Evolutionary conservation across 495 filamentous ascomycete genomes (phyloP), one percentile per base, ranked within the genome.

Genomic region (Xylaria intraflava): DNA sequence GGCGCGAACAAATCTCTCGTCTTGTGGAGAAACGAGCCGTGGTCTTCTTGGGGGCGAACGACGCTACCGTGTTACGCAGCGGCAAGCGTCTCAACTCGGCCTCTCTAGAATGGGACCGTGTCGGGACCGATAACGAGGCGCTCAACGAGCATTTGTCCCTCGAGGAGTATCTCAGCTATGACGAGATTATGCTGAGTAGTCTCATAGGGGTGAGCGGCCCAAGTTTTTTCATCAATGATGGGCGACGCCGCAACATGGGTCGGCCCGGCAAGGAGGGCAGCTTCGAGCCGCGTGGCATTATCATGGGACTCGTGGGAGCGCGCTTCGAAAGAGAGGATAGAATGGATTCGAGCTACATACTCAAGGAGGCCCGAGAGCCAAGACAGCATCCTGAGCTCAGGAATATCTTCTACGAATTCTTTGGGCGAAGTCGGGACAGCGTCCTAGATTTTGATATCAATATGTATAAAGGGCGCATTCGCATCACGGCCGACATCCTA

Each of bases 161-260:
- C 0, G 1, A 22, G 9, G 52, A 61, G 0, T 61, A 62, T 26
- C 43, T 67, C n/a, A 65, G 57, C 38, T 67, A 67, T 20, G 64
- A 67, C 11, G 64, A 67, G 26, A 67, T 67, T 11, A 65, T 67
- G 62, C 47, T 67, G 7, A 43, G 59, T 3, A 67, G 64, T 19
- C 31, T 67, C 12, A 7, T 67, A 0, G 64, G 57, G 10, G 59
- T 65, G 11, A 67, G 64, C 44, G 53, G 64, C 1, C 57, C 59
- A 0, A 67, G 62, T 14, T 57, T 39, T 30, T 67, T 67, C 49
- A 58, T 67, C 45, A 67, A 67, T 19, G 53, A 61, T 16, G 64
- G 64, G 11, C 24, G 30, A 7, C 55, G 64, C 5, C 0, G 33
- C 14, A 67, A 67, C 27, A 11, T 6, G 3, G 62, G 33, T 10